Evolutionary conservation across 257 asterid species (phyloP), one percentile per base, ranked within the genome.

Genomic region (Nemophila menziesii): DNA sequence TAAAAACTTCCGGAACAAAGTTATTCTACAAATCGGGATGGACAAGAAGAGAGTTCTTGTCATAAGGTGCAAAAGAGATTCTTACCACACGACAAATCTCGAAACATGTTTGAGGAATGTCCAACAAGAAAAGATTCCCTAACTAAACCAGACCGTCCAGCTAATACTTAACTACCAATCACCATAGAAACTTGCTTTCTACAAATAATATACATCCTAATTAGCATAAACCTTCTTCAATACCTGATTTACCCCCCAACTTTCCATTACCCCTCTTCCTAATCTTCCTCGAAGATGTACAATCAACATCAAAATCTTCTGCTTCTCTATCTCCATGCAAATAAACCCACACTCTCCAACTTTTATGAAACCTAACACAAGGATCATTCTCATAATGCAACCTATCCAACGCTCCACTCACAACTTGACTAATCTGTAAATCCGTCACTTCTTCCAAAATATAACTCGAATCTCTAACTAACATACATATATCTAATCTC

Each of bases 341-440:
- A 43, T 64, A 64, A 20, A 18, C 17, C 70, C 61, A 64, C 44
- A 57, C 8, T 8, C 52, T 33, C 21, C 37, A 15, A 21, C 27
- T 24, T 27, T 21, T 46, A 13, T 33, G 44, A 19, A 43, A 61
- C 1, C 5, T 9, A 17, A 67, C 55, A 27, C 62, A 61, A 12
- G 69, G 69, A 48, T 67, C 65, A 9, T 5, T 3, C 33, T 61
- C 65, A 51, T n/a, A 48, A 12, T 40, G 62, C 48, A 61, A 33
- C 12, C 73, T 57, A 47, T 61, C 64, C 17, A 66, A 24, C 11
- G 70, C 70, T 48, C 70, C 65, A 1, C 57, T 38, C 0, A 57
- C 56, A 3, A 57, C 52, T 1, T 48, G 57, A 13, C 33, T 55
- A 14, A 64, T 14, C 4, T 51, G 29, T 11, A 3, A 2, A 1